Evolutionary conservation across 2,329 filamentous ascomycete genomes (phyloP).

Genomic region (Aureobasidium sp.): DNA sequence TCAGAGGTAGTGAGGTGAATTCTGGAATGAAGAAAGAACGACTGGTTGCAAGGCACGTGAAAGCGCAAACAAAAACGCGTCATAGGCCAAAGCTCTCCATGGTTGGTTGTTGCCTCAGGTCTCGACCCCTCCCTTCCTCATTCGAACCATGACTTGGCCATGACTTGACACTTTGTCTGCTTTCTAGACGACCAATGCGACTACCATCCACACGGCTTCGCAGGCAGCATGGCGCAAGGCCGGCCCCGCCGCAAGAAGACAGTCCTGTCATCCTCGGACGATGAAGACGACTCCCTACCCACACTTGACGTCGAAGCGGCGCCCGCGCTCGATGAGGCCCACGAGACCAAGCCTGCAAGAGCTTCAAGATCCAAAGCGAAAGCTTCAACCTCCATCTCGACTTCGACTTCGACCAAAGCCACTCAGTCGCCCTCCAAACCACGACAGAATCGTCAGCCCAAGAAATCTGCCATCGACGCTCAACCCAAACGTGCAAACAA

Average conservation of each 20-base stretch:
- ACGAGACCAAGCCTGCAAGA: slow-evolving; percentile 15
- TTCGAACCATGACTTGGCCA: not conserved
- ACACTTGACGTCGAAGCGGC: not conserved
- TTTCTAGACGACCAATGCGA: not conserved
- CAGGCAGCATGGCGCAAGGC: slow-evolving; percentile 23
- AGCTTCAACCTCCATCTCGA: not conserved
- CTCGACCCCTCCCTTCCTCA: not conserved
- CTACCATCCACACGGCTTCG: not conserved
- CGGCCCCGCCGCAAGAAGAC: slow-evolving; percentile 21
- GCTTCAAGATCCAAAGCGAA: not conserved
- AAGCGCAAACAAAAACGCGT: slow-evolving; percentile 4
- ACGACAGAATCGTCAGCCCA: slow-evolving; percentile 13
- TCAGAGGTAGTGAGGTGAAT: too few relatives aligned
- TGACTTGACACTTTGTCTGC: not conserved
- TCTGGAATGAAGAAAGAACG: not conserved
- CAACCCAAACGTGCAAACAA: slow-evolving; percentile 31
- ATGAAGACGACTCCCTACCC: slow-evolving; percentile 15
- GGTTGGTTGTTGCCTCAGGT: not conserved
- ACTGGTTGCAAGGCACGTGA: not conserved
- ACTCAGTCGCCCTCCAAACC: not conserved
- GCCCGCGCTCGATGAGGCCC: not conserved
- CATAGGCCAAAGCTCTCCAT: not conserved
- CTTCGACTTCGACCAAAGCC: not conserved
- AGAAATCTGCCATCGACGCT: slow-evolving; percentile 19
- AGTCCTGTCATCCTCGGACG: slow-evolving; percentile 19